Evolutionary conservation across 371 early-diverging fungal genomes (phyloP).

Genomic region (Funneliformis caledonium): DNA sequence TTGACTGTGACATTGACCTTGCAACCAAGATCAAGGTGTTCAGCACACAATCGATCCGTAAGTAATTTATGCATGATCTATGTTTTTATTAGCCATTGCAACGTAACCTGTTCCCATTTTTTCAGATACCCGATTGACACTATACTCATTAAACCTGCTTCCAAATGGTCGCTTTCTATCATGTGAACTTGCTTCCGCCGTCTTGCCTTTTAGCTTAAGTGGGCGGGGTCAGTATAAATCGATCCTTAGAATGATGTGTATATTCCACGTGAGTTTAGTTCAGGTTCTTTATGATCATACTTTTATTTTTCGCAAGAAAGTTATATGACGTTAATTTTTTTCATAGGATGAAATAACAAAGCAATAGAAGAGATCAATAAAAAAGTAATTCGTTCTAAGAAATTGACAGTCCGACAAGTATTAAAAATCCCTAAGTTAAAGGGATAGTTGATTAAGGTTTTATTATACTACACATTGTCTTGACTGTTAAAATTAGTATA

Average conservation of each 20-base stretch:
- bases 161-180: conserved; percentile 31
- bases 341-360: conserved; percentile 35
- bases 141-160: conserved; percentile 36
- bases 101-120: conserved; percentile 17
- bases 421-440: conserved; percentile 4
- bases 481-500: too few relatives aligned
- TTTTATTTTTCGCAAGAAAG: too few relatives aligned
- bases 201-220: conserved; percentile 32
- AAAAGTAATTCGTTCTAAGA: conserved; percentile 1
- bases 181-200: conserved; percentile 38
- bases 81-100: conserved; percentile 26
- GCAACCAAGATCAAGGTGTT: conserved; percentile 39
- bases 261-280: too few relatives aligned
- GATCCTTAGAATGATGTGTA: conserved; percentile 32
- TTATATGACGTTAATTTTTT: conserved; percentile 6
- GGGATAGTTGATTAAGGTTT: too few relatives aligned
- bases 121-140: conserved; percentile 33
- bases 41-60: conserved; percentile 36
- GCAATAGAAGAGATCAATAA: conserved; percentile 39
- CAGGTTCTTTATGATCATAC: too few relatives aligned
- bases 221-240: conserved; percentile 14
- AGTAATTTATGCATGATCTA: conserved; percentile 33
- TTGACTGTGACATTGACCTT: conserved; percentile 31
- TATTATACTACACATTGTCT: too few relatives aligned
- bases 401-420: conserved; percentile 27